Evolutionary conservation across 2,329 filamentous ascomycete genomes (phyloP), one percentile per base, ranked within the genome.

Genomic region (Epichloe baconii): DNA sequence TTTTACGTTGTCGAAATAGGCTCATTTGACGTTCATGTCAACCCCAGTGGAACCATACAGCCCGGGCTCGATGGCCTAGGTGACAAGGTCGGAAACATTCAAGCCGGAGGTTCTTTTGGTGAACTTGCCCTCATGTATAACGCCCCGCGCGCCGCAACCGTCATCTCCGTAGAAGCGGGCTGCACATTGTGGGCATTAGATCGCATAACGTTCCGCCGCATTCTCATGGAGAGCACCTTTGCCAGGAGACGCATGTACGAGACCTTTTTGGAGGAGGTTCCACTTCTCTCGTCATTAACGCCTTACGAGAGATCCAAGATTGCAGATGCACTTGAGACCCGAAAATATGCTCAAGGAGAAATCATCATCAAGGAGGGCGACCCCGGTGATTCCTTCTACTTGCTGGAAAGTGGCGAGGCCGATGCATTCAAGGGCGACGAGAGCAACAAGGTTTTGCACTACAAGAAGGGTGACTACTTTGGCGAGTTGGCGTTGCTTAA

Each of bases 61-160:
- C 76, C 88, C 7, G 91, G 91, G 0, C 74, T 79, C 0, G 82
- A 90, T 45, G 93, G 91, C 11, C 77, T 96, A 70, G 93, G 93
- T 47, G 75, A 77, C 54, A 86, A 88, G 61, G 91, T 97, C 31
- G 82, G 82, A 59, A 82, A 77, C 38, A 94, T 94, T 52, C 84
- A 87, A 44, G 80, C 89, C 3, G 93, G 93, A 47, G 90, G 90
- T 54, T 95, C 89, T 4, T 98, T 98, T 68, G 93, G 93, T 60
- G 93, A 98, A 71, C 77, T 98, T 52, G 93, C 93, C 12, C 76
- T 98, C 61, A 97, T 98, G 93, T 97, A 98, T 73, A 96, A 97
- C 63, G 89, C 93, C 21, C 93, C 93, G 26, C 88, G 93, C 63
- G 93, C 93, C 42, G 93, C 93, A 3, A 97, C 93, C 0, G 88